Base-by-base conservation (phyloP, 805 yeast genomes). In the Scheffersomyces spartinae region DNA sequence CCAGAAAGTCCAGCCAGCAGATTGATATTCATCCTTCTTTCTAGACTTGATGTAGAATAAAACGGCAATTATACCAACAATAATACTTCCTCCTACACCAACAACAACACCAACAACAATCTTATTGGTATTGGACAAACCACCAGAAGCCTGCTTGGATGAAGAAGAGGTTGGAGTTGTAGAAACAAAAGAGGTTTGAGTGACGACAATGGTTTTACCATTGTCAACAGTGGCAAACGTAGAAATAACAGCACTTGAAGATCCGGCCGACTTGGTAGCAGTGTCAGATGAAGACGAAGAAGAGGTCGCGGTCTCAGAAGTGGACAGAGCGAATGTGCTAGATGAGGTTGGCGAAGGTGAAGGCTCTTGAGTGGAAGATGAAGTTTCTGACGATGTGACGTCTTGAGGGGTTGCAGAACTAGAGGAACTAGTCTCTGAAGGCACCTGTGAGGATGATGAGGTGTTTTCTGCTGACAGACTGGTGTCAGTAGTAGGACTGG, bases 81-180 rank as follows among this genome's bases (percentile, higher is more conserved):
- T 40, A 20, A 61, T 41, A 5, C 63, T 43, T 7, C 66, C 66
- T 23, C 66, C 66, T 10, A 61, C 62, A 21, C 66, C 66, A 7
- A 61, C 66, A 18, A 60, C 66, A 7, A 61, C 66, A 19, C 68
- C 66, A 6, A 61, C 68, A 6, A 61, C 64, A 12, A 61, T 55
- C 29, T 48, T 49, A 36, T 61, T 61, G 27, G 65, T 57, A 18
- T 43, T 33, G 16, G 64, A 57, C 31, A 61, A 52, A 3, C 66
- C 65, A 21, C 24, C 26, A 11, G 24, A 17, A 26, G 27, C 27
- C 24, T 34, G 36, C 21, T 26, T 27, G 1, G 43, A 27, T 6
- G 53, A 32, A 3, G 49, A 37, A 4, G 60, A 40, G 1, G 55
- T 43, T 7, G 38, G 28, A 9, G 46, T 24, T 18, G 44, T 34